A percentile compares a stretch with the other conserved stretches of the same genome.
phyloP scores from a whole-genome alignment of 257 asterid genomes.

The Solanum commersonii region DNA sequence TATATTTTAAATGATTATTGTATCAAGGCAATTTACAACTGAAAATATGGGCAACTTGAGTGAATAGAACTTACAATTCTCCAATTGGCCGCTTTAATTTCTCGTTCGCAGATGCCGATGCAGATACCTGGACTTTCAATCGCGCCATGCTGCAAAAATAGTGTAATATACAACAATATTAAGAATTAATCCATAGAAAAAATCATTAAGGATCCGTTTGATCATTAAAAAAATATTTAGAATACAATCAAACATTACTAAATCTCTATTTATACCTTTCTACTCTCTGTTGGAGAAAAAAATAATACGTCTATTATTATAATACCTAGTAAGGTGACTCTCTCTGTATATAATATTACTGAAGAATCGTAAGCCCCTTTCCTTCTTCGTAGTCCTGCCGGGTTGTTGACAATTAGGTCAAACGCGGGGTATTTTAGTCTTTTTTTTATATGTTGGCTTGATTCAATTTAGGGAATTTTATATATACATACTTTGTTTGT shows the following conservation, averaged over 20 bases:
- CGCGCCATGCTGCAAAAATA: constrained; percentile 66
- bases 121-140: constrained; percentile 38
- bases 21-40: background rate
- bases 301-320: background rate
- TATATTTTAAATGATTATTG: no score
- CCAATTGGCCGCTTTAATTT: constrained; percentile 69
- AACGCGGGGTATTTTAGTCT: background rate
- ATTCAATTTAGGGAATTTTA: no score
- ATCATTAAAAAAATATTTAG: background rate
- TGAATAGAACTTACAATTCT: constrained; percentile 54
- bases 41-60: background rate
- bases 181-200: background rate
- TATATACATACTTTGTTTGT: no score
- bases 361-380: background rate
- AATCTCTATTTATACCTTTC: background rate
- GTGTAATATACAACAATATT: background rate
- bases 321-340: background rate
- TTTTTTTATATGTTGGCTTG: background rate
- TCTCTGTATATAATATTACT: background rate
- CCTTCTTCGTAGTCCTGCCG: background rate
- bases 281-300: background rate
- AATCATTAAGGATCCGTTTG: background rate
- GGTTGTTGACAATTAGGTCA: background rate
- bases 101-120: constrained; percentile 29
- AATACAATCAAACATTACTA: background rate